Evolutionary conservation across 2,329 filamentous ascomycete genomes (phyloP).

Genomic region (Tolypocladium pustulatum): DNA sequence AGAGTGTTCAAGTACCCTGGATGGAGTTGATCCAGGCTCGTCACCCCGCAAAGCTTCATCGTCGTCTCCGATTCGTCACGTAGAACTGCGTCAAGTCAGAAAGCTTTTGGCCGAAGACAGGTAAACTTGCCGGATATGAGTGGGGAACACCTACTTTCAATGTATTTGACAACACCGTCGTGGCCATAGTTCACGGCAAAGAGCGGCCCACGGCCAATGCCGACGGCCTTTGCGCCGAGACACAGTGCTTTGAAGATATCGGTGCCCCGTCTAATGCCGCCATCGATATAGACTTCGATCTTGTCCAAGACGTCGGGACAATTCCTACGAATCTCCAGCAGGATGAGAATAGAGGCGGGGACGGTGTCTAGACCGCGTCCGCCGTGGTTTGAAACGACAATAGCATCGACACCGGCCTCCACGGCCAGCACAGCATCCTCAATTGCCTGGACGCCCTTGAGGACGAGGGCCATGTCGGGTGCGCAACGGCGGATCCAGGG

Average conservation of each 20-base stretch:
- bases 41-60: conserved; percentile 56
- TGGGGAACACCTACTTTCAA: conserved; percentile 33
- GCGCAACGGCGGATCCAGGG: conserved; percentile 43
- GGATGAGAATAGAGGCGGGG: conserved; percentile 43
- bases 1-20: conserved; percentile 49
- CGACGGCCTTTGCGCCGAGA: conserved; percentile 53
- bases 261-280: conserved; percentile 53
- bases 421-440: conserved; percentile 51
- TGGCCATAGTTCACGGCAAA: conserved; percentile 51
- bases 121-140: neutral
- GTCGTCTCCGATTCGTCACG: conserved; percentile 54
- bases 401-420: conserved; percentile 52
- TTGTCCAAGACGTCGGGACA: conserved; percentile 49
- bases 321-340: conserved; percentile 52
- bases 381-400: conserved; percentile 62
- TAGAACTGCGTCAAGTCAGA: conserved; percentile 14
- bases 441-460: conserved; percentile 63
- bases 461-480: conserved; percentile 43
- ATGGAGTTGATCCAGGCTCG: conserved; percentile 47
- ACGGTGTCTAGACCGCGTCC: conserved; percentile 44
- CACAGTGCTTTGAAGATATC: conserved; percentile 60
- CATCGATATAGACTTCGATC: conserved; percentile 54
- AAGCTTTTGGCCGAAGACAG: neutral
- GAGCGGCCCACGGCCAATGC: conserved; percentile 50
- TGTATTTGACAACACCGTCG: conserved; percentile 41